Evolutionary conservation across 352 stramenopile species (phyloP), one percentile per base, ranked within the genome.

Genomic region (Phytophthora capsici): DNA sequence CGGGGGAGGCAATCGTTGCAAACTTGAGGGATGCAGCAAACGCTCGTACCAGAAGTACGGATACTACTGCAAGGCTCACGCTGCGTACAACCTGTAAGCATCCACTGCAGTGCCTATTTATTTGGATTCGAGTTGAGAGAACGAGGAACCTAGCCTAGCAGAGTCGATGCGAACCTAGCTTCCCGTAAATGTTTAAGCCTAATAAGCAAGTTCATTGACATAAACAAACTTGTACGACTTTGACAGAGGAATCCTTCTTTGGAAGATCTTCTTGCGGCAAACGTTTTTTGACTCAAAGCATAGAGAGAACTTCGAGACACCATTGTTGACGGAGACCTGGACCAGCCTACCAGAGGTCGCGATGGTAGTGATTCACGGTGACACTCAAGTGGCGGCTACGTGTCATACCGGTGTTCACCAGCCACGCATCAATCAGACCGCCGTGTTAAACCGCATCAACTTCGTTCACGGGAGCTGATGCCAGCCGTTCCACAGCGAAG

Each of bases 11-110:
- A 89, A 89, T 61, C 82, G 82, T 59, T 91, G 82, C 67, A 69
- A 67, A 23, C 68, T 88, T 14, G 77, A 91, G 13, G 79, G 77
- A 34, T 91, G 83, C 69, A 84, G 73, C 52, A 86, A 86, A 52
- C 83, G 78, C 41, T 89, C 80, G 55, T 91, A 91, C 73, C 80
- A 89, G 63, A 91, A 89, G 71, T 84, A 89, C 65, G 73, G 77
- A 63, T 89, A 91, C 66, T 80, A 80, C 49, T 91, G 83, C 71
- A 81, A 88, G 63, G 64, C 75, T 28, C 82, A 91, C 65, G 66
- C 72, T 12, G 49, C 56, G 47, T 61, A 73, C 68, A 80, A 73
- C 60, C 20, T 57, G n/a, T 76, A 60, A 69, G 32, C 32, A n/a
- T 17, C 26, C 17, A 6, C 10, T 4, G 23, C 26, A 17, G 25